These are phyloP conservation scores for Helenozyma rhizophorensis DNA, from an alignment of 805 yeast genomes.

Conservation along the genomic window DNA sequence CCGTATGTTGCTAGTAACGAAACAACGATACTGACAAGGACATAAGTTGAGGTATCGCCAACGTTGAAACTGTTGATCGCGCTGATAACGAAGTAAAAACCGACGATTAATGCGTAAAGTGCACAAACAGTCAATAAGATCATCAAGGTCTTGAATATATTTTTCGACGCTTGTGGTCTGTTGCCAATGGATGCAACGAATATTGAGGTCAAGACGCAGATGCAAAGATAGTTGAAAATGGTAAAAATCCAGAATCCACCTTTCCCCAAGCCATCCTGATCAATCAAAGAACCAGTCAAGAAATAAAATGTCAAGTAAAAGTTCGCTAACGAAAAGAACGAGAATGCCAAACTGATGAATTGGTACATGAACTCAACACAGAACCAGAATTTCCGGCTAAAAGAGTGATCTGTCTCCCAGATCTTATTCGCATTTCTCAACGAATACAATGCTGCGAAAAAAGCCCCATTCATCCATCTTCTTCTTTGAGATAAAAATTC, in stretches of 20 bases:
- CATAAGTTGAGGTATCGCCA: conserved; percentile 40
- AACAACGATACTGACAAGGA: conserved; percentile 72
- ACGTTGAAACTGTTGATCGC: conserved; percentile 42
- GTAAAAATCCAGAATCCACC: conserved; percentile 87
- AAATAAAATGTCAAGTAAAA: conserved; percentile 26
- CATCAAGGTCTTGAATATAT: conserved; percentile 69
- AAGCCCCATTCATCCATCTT: conserved; percentile 29
- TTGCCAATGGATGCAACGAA: conserved; percentile 94
- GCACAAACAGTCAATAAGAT: conserved; percentile 74
- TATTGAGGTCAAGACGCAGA: conserved; percentile 80
- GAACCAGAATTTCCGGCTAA: conserved; percentile 20
- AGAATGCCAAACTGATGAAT: conserved; percentile 17
- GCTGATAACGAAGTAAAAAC: conserved; percentile 69
- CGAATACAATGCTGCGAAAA: conserved; percentile 26
- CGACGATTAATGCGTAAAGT: conserved; percentile 73
- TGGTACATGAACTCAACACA: conserved; percentile 23
- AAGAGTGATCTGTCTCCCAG: conserved; percentile 24
- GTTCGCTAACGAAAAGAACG: conserved; percentile 25
- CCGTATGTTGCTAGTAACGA: conserved; percentile 91
- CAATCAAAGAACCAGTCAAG: conserved; percentile 45
- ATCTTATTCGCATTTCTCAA: conserved; percentile 19
- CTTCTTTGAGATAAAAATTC: conserved; percentile 26
- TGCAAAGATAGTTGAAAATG: conserved; percentile 77
- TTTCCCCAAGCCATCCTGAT: conserved; percentile 43
- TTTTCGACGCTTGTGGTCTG: conserved; percentile 93